These are phyloP conservation scores for Porphyrellus cyaneotinctus DNA, from an alignment of 768 basidiomycete species.

Conservation along the genomic window DNA sequence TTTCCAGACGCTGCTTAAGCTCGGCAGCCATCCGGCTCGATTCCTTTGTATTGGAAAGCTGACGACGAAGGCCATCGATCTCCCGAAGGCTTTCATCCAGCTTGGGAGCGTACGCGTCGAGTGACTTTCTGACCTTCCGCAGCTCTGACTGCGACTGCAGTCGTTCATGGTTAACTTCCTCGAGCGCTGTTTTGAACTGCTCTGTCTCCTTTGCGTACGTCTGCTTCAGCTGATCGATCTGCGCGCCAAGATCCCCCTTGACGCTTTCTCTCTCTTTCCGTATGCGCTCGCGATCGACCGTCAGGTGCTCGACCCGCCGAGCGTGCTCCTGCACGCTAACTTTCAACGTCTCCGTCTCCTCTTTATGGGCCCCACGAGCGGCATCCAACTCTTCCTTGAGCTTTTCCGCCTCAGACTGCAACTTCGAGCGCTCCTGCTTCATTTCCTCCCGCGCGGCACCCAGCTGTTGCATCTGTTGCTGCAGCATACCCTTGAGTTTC, in stretches of 20 bases:
- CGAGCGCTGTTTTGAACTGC: constrained; percentile 18
- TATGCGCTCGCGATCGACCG: constrained; percentile 23
- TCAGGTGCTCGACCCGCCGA: constrained; percentile 18
- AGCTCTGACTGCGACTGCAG: constrained; percentile 21
- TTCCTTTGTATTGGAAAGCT: constrained; percentile 15
- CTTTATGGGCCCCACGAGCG: constrained; percentile 3
- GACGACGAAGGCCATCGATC: constrained; percentile 14
- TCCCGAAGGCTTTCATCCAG: constrained; percentile 19
- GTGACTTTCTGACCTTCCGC: constrained; percentile 14
- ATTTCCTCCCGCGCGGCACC: constrained; percentile 7
- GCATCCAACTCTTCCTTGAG: constrained; percentile 12
- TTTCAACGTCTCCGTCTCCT: constrained; percentile 17
- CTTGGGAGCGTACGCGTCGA: constrained; percentile 17
- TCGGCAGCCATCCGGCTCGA: constrained; percentile 7
- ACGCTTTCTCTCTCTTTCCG: constrained; percentile 22
- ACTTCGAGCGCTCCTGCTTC: constrained; percentile 10
- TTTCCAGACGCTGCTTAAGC: constrained; percentile 15
- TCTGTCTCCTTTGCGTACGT: constrained; percentile 14
- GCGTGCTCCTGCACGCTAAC: constrained; percentile 17
- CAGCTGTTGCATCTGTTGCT: constrained; percentile 18
- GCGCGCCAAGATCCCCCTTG: constrained; percentile 10
- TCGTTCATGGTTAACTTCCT: constrained; percentile 23
- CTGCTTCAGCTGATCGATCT: constrained; percentile 22
- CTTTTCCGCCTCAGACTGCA: constrained; percentile 8
- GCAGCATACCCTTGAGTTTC: constrained; percentile 19